Evolutionary conservation across 2,329 filamentous ascomycete species (phyloP).

Genomic region (Colletotrichum sp.): DNA sequence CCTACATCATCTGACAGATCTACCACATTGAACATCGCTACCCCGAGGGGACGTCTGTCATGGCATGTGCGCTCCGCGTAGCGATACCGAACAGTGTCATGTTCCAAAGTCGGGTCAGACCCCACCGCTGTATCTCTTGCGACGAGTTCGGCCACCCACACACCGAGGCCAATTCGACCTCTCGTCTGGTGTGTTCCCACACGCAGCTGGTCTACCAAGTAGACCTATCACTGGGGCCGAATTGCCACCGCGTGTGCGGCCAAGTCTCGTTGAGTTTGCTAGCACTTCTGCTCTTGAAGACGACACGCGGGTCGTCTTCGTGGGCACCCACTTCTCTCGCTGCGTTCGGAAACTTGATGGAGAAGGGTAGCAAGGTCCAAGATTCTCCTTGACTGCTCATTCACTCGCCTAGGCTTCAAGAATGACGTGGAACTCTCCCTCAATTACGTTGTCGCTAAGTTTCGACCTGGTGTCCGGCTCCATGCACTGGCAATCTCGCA

Average conservation of each 20-base stretch:
- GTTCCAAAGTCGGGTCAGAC: not conserved
- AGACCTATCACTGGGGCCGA: not conserved
- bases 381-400: not conserved
- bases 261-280: not conserved
- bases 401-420: not conserved
- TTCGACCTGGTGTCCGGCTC: not conserved
- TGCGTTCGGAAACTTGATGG: not conserved
- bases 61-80: not conserved
- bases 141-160: not conserved
- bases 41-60: not conserved
- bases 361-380: not conserved
- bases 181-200: not conserved
- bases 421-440: not conserved
- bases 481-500: not conserved
- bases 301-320: not conserved
- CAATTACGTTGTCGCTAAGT: not conserved
- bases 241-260: not conserved
- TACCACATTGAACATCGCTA: not conserved
- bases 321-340: not conserved
- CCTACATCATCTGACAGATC: not conserved
- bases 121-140: not conserved
- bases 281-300: not conserved
- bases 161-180: not conserved
- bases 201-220: not conserved
- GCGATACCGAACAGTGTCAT: not conserved